phyloP scores from a whole-genome alignment of 1,284 basidiomycete genomes.

The Pterulicium gracile region DNA sequence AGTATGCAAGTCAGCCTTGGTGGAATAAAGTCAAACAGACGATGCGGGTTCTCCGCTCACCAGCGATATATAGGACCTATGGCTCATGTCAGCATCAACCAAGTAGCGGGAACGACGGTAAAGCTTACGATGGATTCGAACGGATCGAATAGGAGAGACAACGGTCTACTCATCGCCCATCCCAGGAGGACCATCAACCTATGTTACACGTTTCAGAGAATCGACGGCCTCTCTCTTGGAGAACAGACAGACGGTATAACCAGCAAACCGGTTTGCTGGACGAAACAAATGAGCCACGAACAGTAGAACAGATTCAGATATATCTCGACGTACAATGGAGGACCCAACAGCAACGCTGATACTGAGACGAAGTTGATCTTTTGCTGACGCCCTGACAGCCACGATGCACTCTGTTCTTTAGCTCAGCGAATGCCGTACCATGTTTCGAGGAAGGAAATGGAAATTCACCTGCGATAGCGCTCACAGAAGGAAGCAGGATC shows the following conservation, averaged over 20 bases:
- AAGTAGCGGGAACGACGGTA: not conserved
- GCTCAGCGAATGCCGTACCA: conserved; percentile 15
- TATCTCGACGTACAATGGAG: conserved; percentile 54
- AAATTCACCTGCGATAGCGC: conserved; percentile 59
- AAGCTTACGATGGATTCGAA: conserved; percentile 57
- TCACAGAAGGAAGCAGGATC: conserved; percentile 80
- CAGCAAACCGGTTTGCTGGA: conserved; percentile 80
- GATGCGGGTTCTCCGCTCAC: conserved; percentile 14
- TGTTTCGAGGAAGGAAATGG: not conserved
- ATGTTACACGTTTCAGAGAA: conserved; percentile 5
- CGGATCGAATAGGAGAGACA: conserved; percentile 70
- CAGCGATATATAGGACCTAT: conserved; percentile 31
- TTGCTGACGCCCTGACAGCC: conserved; percentile 75
- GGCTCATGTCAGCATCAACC: too few species aligned
- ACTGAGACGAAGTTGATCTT: conserved; percentile 64
- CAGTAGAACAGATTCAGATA: conserved; percentile 5
- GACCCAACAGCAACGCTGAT: conserved; percentile 85
- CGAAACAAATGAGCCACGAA: conserved; percentile 7
- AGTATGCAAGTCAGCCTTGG: conserved; percentile 15
- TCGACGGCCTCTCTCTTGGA: conserved; percentile 8
- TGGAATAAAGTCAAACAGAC: conserved; percentile 14
- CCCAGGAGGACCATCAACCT: conserved; percentile 51
- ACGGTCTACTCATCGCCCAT: conserved; percentile 61
- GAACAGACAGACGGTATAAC: conserved; percentile 61
- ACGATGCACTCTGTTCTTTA: conserved; percentile 47